Evolutionary conservation across 306 rosid species (phyloP).

Genomic region (Vigna hirtella): DNA sequence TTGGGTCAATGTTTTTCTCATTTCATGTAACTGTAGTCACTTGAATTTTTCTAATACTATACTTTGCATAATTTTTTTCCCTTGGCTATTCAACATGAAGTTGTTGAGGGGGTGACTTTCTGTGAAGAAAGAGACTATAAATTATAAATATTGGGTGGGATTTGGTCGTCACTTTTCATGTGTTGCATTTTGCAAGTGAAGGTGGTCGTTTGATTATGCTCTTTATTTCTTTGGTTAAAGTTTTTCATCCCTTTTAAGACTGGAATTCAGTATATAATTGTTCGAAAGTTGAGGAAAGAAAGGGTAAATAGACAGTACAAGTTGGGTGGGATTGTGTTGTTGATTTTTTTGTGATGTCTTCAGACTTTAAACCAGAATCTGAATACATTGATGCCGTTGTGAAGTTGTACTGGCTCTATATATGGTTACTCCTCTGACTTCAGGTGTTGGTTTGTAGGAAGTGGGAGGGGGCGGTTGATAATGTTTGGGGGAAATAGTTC

Average conservation of each 20-base stretch:
- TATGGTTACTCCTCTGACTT: constrained; percentile 10
- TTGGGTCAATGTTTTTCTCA: constrained; percentile 13
- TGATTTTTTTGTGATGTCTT: constrained; percentile 27
- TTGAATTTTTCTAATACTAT: constrained; percentile 2
- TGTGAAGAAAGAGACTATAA: background rate
- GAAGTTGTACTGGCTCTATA: constrained; percentile 15
- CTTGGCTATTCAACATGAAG: background rate
- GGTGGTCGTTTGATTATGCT: background rate
- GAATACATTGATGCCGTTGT: background rate
- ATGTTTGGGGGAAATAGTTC: no score
- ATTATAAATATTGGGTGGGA: background rate
- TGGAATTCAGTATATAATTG: background rate
- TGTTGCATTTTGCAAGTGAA: constrained; percentile 22
- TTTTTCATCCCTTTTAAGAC: background rate
- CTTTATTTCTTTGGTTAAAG: constrained; percentile 4
- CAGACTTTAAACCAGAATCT: constrained; percentile 5
- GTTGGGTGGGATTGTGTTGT: constrained; percentile 15
- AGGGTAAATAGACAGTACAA: constrained; percentile 2
- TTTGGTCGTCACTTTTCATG: background rate
- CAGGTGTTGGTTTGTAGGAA: background rate
- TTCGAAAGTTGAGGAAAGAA: background rate
- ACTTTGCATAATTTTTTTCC: background rate
- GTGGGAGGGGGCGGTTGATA: background rate
- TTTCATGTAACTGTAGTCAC: background rate
- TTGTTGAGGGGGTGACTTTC: background rate